phyloP scores from a whole-genome alignment of 805 yeast species.

The Metschnikowia proteae region DNA sequence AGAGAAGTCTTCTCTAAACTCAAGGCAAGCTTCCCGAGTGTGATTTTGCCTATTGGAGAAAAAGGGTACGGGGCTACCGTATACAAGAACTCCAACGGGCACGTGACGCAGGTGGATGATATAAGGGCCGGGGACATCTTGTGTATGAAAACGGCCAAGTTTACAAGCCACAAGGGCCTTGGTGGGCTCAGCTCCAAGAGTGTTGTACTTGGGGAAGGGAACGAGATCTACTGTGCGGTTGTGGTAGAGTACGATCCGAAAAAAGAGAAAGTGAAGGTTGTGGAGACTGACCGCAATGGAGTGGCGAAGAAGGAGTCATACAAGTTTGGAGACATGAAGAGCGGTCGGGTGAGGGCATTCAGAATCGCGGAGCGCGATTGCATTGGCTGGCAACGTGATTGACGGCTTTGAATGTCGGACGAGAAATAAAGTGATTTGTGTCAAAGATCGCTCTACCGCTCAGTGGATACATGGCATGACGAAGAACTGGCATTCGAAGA shows the following conservation, averaged over 20 bases:
- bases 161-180: slow-evolving; percentile 62
- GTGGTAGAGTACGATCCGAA: slow-evolving; percentile 70
- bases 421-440: too few species aligned
- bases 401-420: too few species aligned
- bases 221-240: slow-evolving; percentile 44
- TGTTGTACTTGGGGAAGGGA: slow-evolving; percentile 55
- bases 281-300: slow-evolving; percentile 51
- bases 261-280: slow-evolving; percentile 67
- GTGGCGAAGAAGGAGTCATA: slow-evolving; percentile 58
- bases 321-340: slow-evolving; percentile 65
- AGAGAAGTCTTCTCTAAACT: slow-evolving; percentile 20
- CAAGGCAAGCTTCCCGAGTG: slow-evolving; percentile 11
- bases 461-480: too few species aligned
- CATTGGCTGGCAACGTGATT: slow-evolving; percentile 37
- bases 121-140: slow-evolving; percentile 82
- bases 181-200: slow-evolving; percentile 25
- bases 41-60: slow-evolving; percentile 56
- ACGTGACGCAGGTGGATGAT: slow-evolving; percentile 52
- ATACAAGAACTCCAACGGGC: slow-evolving; percentile 47
- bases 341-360: slow-evolving; percentile 77
- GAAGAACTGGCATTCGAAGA: too few species aligned
- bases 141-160: slow-evolving; percentile 70
- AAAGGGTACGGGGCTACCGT: slow-evolving; percentile 72
- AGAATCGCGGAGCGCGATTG: slow-evolving; percentile 71
- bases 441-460: too few species aligned